Evolutionary conservation across 1,139 yeast species (phyloP).

Genomic region (Arxiozyma slooffiae): DNA sequence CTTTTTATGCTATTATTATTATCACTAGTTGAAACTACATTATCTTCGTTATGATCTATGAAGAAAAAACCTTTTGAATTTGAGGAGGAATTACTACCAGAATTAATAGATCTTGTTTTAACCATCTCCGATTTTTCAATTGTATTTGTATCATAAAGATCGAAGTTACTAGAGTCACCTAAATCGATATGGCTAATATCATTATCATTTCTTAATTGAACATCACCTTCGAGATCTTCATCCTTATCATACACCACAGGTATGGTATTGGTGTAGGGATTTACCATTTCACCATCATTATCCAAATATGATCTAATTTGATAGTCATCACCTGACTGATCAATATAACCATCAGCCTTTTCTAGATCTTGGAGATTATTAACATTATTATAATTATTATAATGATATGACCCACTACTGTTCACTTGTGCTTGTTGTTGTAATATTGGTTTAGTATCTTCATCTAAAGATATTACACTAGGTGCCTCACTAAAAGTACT

Average conservation of each 20-base stretch:
- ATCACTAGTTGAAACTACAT: conserved; percentile 4
- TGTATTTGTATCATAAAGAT: conserved; percentile 18
- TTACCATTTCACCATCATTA: conserved; percentile 29
- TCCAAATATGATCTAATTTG: conserved; percentile 29
- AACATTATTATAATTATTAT: conserved; percentile 6
- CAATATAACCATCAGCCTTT: conserved; percentile 20
- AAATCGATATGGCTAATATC: conserved; percentile 21
- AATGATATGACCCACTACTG: background rate
- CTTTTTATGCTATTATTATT: conserved; percentile 15
- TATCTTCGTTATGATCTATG: background rate
- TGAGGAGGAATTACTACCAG: conserved; percentile 10
- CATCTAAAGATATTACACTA: conserved; percentile 10
- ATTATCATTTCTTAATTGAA: background rate
- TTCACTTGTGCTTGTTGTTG: background rate
- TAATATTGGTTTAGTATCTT: conserved; percentile 12
- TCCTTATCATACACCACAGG: conserved; percentile 6
- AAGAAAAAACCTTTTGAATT: conserved; percentile 9
- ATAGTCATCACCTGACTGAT: conserved; percentile 30
- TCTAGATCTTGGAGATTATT: conserved; percentile 20
- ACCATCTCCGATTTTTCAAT: conserved; percentile 17
- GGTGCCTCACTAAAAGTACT: conserved; percentile 6
- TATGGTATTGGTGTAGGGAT: conserved; percentile 21
- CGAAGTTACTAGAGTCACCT: conserved; percentile 18
- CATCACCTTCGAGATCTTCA: conserved; percentile 5
- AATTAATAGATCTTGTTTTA: conserved; percentile 8